Conservation (phyloP, 441 rosid genomes). For the Erysimum cheiri region DNA sequence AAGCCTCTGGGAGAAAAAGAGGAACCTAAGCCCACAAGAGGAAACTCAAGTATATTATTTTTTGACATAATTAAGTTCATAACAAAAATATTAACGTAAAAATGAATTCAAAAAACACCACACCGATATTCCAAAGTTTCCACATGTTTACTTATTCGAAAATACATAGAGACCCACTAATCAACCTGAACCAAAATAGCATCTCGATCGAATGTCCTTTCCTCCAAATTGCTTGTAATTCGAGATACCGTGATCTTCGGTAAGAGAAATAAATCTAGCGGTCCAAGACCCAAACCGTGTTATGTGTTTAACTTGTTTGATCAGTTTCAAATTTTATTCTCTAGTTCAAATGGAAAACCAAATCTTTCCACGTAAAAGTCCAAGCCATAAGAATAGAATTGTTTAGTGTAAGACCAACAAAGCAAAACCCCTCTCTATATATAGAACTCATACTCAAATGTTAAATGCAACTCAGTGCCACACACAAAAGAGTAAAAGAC, state of each 20-base stretch:
- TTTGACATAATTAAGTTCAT: too few species aligned
- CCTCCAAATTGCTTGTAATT: not conserved
- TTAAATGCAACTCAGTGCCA: not conserved
- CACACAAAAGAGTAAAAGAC: constrained; percentile 10
- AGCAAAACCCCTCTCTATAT: not conserved
- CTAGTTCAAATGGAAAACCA: constrained; percentile 28
- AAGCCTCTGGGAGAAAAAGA: too few species aligned
- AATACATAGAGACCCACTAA: not conserved
- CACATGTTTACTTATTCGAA: too few species aligned
- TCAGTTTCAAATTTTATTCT: constrained; percentile 18
- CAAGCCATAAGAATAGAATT: not conserved
- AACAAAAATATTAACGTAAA: too few species aligned
- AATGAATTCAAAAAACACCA: too few species aligned
- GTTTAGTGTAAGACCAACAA: not conserved
- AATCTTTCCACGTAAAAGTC: constrained; percentile 10
- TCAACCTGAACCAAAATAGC: constrained; percentile 2
- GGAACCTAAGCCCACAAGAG: too few species aligned
- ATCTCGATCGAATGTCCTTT: not conserved
- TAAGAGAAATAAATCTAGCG: not conserved
- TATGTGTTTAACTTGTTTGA: constrained; percentile 22
- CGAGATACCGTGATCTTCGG: not conserved
- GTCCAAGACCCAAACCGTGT: constrained; percentile 34
- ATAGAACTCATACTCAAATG: constrained; percentile 1
- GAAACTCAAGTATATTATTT: too few species aligned
- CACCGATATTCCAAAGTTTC: too few species aligned